phyloP scores from a whole-genome alignment of 2,329 filamentous ascomycete genomes.

The Tolypocladium inflatum region DNA sequence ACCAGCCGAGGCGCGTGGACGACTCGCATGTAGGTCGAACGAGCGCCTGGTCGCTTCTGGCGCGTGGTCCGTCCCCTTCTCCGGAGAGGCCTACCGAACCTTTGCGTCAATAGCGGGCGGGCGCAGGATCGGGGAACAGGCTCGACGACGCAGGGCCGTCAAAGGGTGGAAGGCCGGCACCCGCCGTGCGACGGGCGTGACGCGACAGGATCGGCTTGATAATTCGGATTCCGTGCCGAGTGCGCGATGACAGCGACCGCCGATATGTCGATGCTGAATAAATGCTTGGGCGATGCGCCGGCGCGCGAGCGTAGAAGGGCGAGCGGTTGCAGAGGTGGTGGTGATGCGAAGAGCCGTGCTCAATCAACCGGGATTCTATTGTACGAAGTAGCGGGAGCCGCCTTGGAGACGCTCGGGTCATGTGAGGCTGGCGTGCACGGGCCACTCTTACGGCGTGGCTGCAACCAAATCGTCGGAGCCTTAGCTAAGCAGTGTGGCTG shows the following conservation, averaged over 20 bases:
- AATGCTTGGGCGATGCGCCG: neutral
- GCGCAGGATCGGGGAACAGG: neutral
- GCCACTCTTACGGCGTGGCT: conserved; percentile 6
- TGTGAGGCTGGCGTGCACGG: conserved; percentile 19
- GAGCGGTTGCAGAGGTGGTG: neutral
- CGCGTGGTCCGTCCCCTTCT: neutral
- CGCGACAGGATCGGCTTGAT: neutral
- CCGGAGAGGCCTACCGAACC: neutral
- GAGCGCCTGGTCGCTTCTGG: neutral
- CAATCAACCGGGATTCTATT: neutral
- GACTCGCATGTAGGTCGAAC: conserved; percentile 3
- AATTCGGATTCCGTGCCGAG: neutral
- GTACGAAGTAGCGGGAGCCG: conserved; percentile 1
- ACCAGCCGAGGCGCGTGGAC: conserved; percentile 6
- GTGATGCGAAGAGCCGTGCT: neutral
- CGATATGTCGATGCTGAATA: neutral
- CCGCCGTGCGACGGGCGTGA: neutral
- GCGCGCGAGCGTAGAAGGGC: neutral
- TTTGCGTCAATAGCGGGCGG: neutral
- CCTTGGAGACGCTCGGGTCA: conserved; percentile 16
- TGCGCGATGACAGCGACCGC: neutral
- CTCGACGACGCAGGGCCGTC: neutral
- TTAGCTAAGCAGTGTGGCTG: neutral
- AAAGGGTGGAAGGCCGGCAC: neutral
- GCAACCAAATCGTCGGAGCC: neutral